These are phyloP conservation scores for Candida loeiensis DNA, from an alignment of 805 yeast species.

Conservation along the genomic window DNA sequence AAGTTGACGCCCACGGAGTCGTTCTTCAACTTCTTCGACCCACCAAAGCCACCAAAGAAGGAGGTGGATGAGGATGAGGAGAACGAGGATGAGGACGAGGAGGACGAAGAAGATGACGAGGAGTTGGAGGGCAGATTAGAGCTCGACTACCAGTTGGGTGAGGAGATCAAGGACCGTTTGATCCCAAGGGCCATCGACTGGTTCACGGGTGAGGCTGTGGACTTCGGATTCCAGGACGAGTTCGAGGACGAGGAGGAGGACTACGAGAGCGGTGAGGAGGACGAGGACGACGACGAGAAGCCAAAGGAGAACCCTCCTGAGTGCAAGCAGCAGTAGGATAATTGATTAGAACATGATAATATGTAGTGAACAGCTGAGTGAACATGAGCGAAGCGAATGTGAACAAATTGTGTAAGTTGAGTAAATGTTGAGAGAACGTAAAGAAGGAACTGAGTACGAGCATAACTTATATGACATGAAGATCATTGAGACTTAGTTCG, in stretches of 20 bases:
- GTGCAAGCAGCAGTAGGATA: slow-evolving; percentile 61
- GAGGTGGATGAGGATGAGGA: slow-evolving; percentile 42
- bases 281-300: slow-evolving; percentile 59
- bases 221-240: slow-evolving; percentile 56
- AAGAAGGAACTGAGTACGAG: too few relatives aligned
- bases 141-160: slow-evolving; percentile 92
- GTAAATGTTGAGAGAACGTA: too few relatives aligned
- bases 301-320: slow-evolving; percentile 68
- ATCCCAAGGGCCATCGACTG: slow-evolving; percentile 97
- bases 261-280: slow-evolving; percentile 60
- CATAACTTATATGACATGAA: too few relatives aligned
- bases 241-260: slow-evolving; percentile 60
- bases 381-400: too few relatives aligned
- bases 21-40: slow-evolving; percentile 92
- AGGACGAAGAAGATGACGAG: slow-evolving; percentile 58
- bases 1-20: slow-evolving; percentile 92
- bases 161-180: slow-evolving; percentile 90
- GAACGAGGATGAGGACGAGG: slow-evolving; percentile 47
- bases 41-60: slow-evolving; percentile 70
- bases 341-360: background rate
- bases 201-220: slow-evolving; percentile 97
- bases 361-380: too few relatives aligned
- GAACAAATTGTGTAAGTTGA: too few relatives aligned
- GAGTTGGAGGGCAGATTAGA: slow-evolving; percentile 83
- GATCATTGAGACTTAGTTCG: too few relatives aligned